Evolutionary conservation across 208 protist genomes (phyloP).

Genomic region (Leishmania amazonensis): DNA sequence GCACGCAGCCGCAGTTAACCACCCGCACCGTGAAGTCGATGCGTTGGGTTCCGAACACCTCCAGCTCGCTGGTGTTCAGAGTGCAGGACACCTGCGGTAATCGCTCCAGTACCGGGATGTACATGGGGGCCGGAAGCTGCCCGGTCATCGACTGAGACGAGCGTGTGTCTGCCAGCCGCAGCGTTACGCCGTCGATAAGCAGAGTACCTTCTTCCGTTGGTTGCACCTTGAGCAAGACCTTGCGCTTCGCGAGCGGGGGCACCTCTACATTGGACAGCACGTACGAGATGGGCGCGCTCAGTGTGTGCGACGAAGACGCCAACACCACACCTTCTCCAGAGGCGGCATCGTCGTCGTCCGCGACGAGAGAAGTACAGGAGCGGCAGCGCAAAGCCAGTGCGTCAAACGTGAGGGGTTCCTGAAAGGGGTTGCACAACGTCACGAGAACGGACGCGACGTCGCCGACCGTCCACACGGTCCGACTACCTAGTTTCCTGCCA

Average conservation of each 20-base stretch:
- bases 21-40: conserved; percentile 70
- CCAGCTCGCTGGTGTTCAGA: conserved; percentile 66
- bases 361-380: conserved; percentile 5
- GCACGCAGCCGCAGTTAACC: conserved; percentile 71
- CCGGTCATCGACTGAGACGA: conserved; percentile 41
- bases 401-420: conserved; percentile 39
- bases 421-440: conserved; percentile 76
- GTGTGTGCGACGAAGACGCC: neutral
- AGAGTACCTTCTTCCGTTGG: conserved; percentile 67
- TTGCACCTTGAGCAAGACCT: conserved; percentile 69
- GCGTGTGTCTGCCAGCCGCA: conserved; percentile 42
- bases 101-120: conserved; percentile 74
- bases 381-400: conserved; percentile 64
- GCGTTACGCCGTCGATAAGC: conserved; percentile 64
- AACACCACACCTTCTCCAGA: neutral
- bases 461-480: conserved; percentile 84
- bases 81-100: conserved; percentile 82
- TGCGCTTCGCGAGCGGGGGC: conserved; percentile 40
- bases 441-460: conserved; percentile 78
- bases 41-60: conserved; percentile 83
- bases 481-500: conserved; percentile 60
- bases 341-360: neutral
- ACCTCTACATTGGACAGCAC: conserved; percentile 58
- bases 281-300: conserved; percentile 64
- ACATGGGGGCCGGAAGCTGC: conserved; percentile 39